Base-by-base conservation (phyloP, 257 asterid species). In the Leptodermis oblonga region DNA sequence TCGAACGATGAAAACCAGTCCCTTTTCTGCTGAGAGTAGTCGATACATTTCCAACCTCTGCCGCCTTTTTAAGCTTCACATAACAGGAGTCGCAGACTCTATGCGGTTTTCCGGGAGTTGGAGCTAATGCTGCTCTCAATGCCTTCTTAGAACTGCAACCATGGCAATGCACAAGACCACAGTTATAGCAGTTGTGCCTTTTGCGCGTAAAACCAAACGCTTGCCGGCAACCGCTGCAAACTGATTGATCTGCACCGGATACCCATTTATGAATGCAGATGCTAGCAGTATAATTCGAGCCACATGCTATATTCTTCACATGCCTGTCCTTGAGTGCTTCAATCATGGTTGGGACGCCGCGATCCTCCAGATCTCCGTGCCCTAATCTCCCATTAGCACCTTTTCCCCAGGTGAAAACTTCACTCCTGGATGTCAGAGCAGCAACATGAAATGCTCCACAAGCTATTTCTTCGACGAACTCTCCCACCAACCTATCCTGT, bases 131-230 rank as follows among this genome's bases (percentile, higher is more conserved):
- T 2, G 99, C 97, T 77, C 73, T 85, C 66, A 85, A 18, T 4
- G 97, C 97, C 82, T 90, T 93, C 68, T 85, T 93, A 2, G 97
- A 87, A 54, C 97, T 93, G 75, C 99, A 93, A n/a, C 80, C 85
- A 77, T 89, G 96, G 73, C 99, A 93, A 70, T 87, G 96, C 14
- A 89, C 97, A 37, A 88, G 78, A 4, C 99, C 99, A 74, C 99
- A 93, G 73, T 93, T 87, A 49, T 84, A 87, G 66, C 99, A 93
- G 73, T 87, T 87, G 34, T 86, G 97, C 63, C 97, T 76, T 75
- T 93, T 94, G 5, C 96, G 77, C 18, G 97, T 94, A 37, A 94
- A 94, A 42, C 97, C 97, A 52, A 94, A 94, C 18, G 99, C 92
- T 73, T 84, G 95, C 33, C 88, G 75, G 73, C 99, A 94, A 67